Conservation (phyloP, 2,329 filamentous ascomycete species). For the Apiospora kogelbergensis region DNA sequence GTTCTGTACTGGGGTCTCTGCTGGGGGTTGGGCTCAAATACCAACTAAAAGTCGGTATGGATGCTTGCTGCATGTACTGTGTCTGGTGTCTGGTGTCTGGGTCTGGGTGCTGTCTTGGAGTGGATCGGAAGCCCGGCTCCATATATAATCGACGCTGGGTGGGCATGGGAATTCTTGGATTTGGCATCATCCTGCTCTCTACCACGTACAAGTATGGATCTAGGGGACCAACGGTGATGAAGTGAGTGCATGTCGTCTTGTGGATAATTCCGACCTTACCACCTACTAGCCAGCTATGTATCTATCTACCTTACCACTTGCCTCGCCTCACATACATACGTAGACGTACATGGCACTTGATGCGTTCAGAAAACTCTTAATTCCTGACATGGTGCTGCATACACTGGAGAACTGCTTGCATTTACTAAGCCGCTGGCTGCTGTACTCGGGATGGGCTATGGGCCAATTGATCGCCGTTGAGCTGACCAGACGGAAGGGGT, state of each 20-base stretch:
- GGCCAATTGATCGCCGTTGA: not conserved
- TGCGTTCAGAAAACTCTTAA: constrained; percentile 2
- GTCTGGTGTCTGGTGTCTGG: not conserved
- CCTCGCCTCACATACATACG: too few species aligned
- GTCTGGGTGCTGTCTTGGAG: not conserved
- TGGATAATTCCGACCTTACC: not conserved
- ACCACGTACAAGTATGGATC: too few species aligned
- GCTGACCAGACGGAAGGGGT: not conserved
- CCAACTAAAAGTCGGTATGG: not conserved
- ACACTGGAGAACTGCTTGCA: not conserved
- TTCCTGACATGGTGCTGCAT: not conserved
- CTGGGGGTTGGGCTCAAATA: not conserved
- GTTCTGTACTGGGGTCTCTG: not conserved
- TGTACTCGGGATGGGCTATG: not conserved
- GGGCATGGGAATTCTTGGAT: constrained; percentile 4
- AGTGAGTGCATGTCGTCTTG: not conserved
- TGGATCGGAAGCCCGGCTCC: not conserved
- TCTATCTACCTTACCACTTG: not conserved
- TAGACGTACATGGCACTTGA: not conserved
- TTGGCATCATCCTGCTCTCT: not conserved
- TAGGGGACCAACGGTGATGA: not conserved
- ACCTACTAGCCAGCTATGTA: too few species aligned
- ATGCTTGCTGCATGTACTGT: not conserved
- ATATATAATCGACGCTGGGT: not conserved
- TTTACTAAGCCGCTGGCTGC: not conserved